Evolutionary conservation across 2,329 filamentous ascomycete genomes (phyloP), one percentile per base, ranked within the genome.

Genomic region (Trichoderma atrobrunneum): DNA sequence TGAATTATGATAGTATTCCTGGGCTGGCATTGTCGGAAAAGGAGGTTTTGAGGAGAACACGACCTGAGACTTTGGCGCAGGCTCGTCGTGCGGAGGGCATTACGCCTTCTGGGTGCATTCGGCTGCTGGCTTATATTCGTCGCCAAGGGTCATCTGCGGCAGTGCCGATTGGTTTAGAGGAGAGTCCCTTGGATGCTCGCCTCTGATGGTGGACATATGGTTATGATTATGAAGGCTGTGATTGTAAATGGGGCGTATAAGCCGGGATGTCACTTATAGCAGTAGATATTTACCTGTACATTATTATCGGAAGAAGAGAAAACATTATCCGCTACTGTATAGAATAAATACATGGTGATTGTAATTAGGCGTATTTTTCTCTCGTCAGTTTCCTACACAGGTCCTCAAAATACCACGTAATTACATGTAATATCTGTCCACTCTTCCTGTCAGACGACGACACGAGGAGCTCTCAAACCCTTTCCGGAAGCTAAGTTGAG

Each of bases 31-130:
- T 90, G 48, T 94, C 93, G 72, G 96, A 98, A 84, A 91, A 89
- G 81, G 86, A 89, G 32, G 87, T 91, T 5, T 85, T 99, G 43
- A 87, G 88, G 72, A 84, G 85, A 3, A 92, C 93, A 1, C 85
- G 89, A 66, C 96, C 96, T 0, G 93, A 97, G 81, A 97, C 89
- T 73, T 85, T 99, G 26, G 95, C 93, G 0, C 96, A 98, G 86
- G 95, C 95, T 36, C 87, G 94, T 63, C 85, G 96, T 16, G 89
- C 98, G 12, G 96, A 99, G 81, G 95, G 95, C 5, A 85, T 92
- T 73, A 91, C 89, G 24, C 89, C 90, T 0, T 84, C 87, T 0
- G 89, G 88, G 0, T 87, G 87, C 72, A 78, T 91, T 57, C 82
- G 88, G 70, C 78, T 96, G 73, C 81, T 95, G 72, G 85, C 85